phyloP scores from a whole-genome alignment of 2,329 filamentous ascomycete genomes.

The Fusarium continuum region DNA sequence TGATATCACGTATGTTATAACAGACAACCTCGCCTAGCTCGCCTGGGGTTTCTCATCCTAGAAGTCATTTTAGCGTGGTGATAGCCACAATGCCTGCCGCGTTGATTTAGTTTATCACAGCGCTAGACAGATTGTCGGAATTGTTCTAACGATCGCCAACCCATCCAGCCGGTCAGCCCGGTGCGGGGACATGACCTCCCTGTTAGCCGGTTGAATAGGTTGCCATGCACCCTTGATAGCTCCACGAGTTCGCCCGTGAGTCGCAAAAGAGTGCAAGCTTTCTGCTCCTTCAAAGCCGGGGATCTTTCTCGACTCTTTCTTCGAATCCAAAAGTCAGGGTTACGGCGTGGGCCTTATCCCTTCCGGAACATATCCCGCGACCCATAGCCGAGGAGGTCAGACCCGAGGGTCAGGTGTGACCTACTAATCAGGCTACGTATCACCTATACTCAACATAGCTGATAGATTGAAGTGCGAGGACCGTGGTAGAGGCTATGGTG shows the following conservation, averaged over 20 bases:
- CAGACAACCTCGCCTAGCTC: conserved; percentile 8
- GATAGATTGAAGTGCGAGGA: not conserved
- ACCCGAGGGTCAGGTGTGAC: conserved; percentile 9
- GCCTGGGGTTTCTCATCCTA: conserved; percentile 29
- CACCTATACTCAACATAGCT: not conserved
- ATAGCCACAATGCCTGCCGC: conserved; percentile 35
- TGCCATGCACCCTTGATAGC: conserved; percentile 6
- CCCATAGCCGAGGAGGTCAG: conserved; percentile 7
- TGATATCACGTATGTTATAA: conserved; percentile 10
- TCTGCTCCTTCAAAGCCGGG: conserved; percentile 21
- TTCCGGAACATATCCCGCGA: conserved; percentile 21
- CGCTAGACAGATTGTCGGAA: conserved; percentile 45
- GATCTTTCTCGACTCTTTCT: conserved; percentile 35
- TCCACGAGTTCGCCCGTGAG: conserved; percentile 26
- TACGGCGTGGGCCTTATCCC: conserved; percentile 6
- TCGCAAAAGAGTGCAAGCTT: conserved; percentile 9
- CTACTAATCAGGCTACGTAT: conserved; percentile 2
- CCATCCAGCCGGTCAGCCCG: conserved; percentile 33
- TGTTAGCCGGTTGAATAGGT: conserved; percentile 23
- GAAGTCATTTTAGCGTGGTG: conserved; percentile 38
- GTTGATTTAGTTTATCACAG: conserved; percentile 41
- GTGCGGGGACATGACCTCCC: conserved; percentile 34
- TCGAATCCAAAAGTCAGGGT: conserved; percentile 13
- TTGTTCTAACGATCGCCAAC: conserved; percentile 35
- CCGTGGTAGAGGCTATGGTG: not conserved